phyloP scores from a whole-genome alignment of 2,329 filamentous ascomycete species.

The Fusarium chlamydosporum region DNA sequence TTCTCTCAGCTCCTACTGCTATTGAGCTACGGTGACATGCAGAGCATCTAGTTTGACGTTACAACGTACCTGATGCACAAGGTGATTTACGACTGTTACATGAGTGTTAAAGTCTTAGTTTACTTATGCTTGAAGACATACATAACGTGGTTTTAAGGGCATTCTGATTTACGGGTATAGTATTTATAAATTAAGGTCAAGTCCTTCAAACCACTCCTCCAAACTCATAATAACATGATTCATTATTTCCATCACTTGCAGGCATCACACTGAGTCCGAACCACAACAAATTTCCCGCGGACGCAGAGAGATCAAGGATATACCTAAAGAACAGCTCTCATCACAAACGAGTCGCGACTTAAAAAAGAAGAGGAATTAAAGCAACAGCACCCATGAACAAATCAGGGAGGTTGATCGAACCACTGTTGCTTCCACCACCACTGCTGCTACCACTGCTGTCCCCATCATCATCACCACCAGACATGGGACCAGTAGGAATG shows the following conservation, averaged over 20 bases:
- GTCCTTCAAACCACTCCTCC: background rate
- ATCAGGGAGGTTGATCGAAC: conserved; percentile 38
- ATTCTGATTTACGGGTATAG: conserved; percentile 30
- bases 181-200: conserved; percentile 15
- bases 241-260: conserved; percentile 27
- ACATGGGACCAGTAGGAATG: conserved; percentile 28
- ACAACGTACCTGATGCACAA: background rate
- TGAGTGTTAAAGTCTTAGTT: background rate
- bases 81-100: background rate
- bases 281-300: background rate
- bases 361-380: conserved; percentile 49
- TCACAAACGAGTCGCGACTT: background rate
- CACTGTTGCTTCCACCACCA: conserved; percentile 23
- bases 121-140: background rate
- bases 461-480: conserved; percentile 37
- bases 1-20: conserved; percentile 21
- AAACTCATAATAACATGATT: conserved; percentile 14
- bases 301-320: background rate
- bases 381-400: conserved; percentile 46
- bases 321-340: background rate
- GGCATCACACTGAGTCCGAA: background rate
- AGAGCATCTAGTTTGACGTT: conserved; percentile 33
- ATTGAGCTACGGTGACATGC: conserved; percentile 16
- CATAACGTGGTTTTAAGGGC: background rate
- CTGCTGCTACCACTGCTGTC: conserved; percentile 18